A percentile compares a stretch with the other conserved stretches of the same genome.
Conservation (phyloP, 768 basidiomycete genomes). For the Hypholoma sublateritium region DNA sequence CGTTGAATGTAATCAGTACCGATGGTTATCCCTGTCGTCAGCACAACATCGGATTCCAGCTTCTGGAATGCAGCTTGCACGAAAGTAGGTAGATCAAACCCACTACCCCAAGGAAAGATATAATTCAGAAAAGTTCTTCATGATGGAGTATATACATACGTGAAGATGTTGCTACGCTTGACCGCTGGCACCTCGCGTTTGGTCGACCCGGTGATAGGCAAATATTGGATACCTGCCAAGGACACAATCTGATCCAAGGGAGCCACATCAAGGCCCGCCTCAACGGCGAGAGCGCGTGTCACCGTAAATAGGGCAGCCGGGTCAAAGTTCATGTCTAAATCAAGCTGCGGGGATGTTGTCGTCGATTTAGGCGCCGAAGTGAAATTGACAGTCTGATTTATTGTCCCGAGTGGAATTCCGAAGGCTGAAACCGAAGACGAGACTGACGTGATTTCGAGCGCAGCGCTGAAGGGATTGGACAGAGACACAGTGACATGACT, state of each 20-base stretch:
- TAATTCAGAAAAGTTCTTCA: neutral
- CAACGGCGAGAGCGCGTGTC: constrained; percentile 62
- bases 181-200: constrained; percentile 28
- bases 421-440: constrained; percentile 59
- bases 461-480: constrained; percentile 66
- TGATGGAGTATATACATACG: constrained; percentile 33
- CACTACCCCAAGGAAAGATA: constrained; percentile 40
- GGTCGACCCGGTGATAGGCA: constrained; percentile 36
- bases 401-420: constrained; percentile 62
- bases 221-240: constrained; percentile 66
- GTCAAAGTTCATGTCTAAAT: constrained; percentile 67
- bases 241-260: constrained; percentile 67
- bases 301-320: constrained; percentile 69
- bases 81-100: constrained; percentile 62
- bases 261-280: constrained; percentile 57
- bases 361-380: constrained; percentile 49
- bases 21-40: constrained; percentile 56
- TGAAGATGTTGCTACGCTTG: constrained; percentile 42
- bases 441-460: constrained; percentile 57
- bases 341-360: constrained; percentile 55
- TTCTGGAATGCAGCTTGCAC: constrained; percentile 67
- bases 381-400: constrained; percentile 53
- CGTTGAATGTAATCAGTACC: constrained; percentile 31
- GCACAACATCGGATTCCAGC: constrained; percentile 58
- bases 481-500: constrained; percentile 63